Conservation (phyloP, 75 land plant species). For the Azolla pinnata region DNA sequence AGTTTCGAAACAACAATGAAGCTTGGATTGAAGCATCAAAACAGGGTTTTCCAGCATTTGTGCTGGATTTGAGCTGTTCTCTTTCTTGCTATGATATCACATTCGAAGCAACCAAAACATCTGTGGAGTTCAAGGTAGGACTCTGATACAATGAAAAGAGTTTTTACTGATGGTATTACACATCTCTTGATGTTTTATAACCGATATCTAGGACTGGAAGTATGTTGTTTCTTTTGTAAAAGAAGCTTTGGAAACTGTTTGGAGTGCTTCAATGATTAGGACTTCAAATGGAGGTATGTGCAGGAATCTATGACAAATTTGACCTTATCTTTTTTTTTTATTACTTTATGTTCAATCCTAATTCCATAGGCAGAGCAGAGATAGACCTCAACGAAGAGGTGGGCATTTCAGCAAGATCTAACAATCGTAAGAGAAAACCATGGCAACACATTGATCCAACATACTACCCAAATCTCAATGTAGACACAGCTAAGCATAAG, state of each 20-base stretch:
- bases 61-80: constrained; percentile 65
- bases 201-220: constrained; percentile 57
- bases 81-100: constrained; percentile 59
- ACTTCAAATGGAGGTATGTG: background rate
- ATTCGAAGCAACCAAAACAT: constrained; percentile 71
- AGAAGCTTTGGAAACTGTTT: constrained; percentile 36
- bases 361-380: too few relatives aligned
- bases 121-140: constrained; percentile 81
- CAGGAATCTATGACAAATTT: too few relatives aligned
- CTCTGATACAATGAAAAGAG: background rate
- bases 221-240: constrained; percentile 48
- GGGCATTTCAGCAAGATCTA: background rate
- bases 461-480: background rate
- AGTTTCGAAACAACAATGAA: background rate
- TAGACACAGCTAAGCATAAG: background rate
- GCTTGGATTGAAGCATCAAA: background rate
- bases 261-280: constrained; percentile 36
- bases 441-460: constrained; percentile 21
- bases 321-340: too few relatives aligned
- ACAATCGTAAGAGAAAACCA: background rate
- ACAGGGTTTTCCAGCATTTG: constrained; percentile 44
- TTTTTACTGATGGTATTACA: background rate
- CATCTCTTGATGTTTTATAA: background rate
- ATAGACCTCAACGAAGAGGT: background rate
- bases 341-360: too few relatives aligned